A percentile compares a stretch with the other conserved stretches of the same genome.
These are phyloP conservation scores for Peniophora sp. DNA, from an alignment of 1,284 basidiomycete genomes.

Conservation along the genomic window DNA sequence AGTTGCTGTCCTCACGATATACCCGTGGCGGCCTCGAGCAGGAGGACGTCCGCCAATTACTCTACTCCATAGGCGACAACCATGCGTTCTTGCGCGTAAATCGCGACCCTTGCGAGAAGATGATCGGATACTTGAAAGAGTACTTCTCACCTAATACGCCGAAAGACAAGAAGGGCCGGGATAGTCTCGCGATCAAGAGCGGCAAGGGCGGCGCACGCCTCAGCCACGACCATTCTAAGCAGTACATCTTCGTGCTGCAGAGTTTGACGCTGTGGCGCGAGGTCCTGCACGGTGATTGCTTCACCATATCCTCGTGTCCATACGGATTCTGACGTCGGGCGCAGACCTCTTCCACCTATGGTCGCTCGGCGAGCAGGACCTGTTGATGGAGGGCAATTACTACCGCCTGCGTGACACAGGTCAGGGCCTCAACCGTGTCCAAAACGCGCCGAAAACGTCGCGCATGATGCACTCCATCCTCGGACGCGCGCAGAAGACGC, in stretches of 20 bases:
- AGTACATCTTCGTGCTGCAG: slow-evolving; percentile 75
- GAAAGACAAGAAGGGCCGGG: slow-evolving; percentile 41
- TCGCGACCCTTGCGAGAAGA: slow-evolving; percentile 74
- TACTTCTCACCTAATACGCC: slow-evolving; percentile 67
- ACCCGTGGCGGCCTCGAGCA: slow-evolving; percentile 45
- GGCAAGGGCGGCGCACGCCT: slow-evolving; percentile 70
- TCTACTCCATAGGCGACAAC: slow-evolving; percentile 81
- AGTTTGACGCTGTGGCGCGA: slow-evolving; percentile 79
- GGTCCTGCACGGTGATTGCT: slow-evolving; percentile 60
- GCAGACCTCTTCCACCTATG: slow-evolving; percentile 80
- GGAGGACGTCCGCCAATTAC: slow-evolving; percentile 63
- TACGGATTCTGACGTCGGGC: slow-evolving; percentile 3
- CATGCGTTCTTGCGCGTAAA: slow-evolving; percentile 76
- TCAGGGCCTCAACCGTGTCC: slow-evolving; percentile 77
- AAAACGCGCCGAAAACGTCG: slow-evolving; percentile 74
- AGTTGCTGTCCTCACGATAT: slow-evolving; percentile 57
- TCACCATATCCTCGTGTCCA: not conserved
- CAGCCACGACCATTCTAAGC: slow-evolving; percentile 74
- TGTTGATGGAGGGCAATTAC: slow-evolving; percentile 61
- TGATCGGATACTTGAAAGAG: slow-evolving; percentile 67
- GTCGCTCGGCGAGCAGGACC: slow-evolving; percentile 70
- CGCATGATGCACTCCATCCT: slow-evolving; percentile 80
- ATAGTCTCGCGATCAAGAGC: slow-evolving; percentile 65
- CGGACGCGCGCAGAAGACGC: slow-evolving; percentile 67
- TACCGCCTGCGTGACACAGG: slow-evolving; percentile 79